Evolutionary conservation across 495 filamentous ascomycete genomes (phyloP), one percentile per base, ranked within the genome.

Genomic region (Aeminium ludgeri): DNA sequence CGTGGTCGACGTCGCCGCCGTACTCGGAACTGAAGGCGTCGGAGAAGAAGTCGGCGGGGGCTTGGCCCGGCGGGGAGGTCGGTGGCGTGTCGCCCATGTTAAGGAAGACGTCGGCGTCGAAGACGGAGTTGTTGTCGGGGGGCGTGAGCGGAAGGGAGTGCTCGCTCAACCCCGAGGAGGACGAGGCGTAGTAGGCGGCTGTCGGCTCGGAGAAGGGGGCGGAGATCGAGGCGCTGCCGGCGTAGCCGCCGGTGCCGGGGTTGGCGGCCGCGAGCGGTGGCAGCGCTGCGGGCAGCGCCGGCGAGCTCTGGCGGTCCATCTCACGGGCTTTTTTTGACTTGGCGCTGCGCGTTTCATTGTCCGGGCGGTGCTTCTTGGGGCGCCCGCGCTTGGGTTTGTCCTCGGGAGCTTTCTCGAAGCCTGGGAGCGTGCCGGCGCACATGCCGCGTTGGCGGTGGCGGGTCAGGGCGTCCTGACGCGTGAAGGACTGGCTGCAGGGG

Each of bases 401-500:
- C 23, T 57, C 56, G 10, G 53, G 52, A 17, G 32, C 20, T 40
- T 47, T 49, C 40, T 46, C 43, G 25, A 30, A 53, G 43, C 55
- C 53, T 13, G 59, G 51, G 30, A 92, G 86, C 2, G 81, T 86
- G 30, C 91, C 91, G 32, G 84, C 74, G 59, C 89, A 97, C 77
- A 89, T 89, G 23, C 86, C 87, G 7, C 89, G 74, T 57, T 96
- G 89, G 18, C 86, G 73, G 58, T 97, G 89, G 31, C 89, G 71
- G 31, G 89, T 96, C 25, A 97, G 66, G 38, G 89, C 89, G 62
- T 97, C 89, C 52, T 94, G 86, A 41, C 89, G 70, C 11, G 86
- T 85, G 55, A 96, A 96, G 37, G 75, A 80, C 52, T 82, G 85
- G 34, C 86, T 83, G 58, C 89, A 97, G 36, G 76, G 69, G 58